These are phyloP conservation scores for Flueggea neowawraea DNA, from an alignment of 441 rosid genomes.

Conservation along the genomic window DNA sequence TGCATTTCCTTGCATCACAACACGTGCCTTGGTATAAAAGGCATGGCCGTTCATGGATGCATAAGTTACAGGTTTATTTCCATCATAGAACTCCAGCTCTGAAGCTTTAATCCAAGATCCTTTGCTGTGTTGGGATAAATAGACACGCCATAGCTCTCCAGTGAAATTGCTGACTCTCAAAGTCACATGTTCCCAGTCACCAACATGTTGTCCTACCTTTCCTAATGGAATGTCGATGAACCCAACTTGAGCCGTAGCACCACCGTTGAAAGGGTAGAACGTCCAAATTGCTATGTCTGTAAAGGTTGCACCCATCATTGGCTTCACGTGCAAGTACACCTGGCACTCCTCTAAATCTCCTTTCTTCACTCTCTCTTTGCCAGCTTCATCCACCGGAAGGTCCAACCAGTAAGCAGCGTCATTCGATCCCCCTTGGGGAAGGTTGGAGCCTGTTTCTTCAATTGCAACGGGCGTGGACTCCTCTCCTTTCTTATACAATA, in stretches of 20 bases:
- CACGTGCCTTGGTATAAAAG: conserved; percentile 55
- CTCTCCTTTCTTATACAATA: conserved; percentile 56
- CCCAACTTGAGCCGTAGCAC: conserved; percentile 65
- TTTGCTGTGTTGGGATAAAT: conserved; percentile 58
- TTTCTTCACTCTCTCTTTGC: conserved; percentile 53
- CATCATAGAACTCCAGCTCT: conserved; percentile 50
- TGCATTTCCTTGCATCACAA: conserved; percentile 57
- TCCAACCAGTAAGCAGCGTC: conserved; percentile 81
- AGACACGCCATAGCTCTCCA: conserved; percentile 50
- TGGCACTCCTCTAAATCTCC: conserved; percentile 47
- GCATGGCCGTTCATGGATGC: conserved; percentile 87
- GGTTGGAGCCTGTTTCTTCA: conserved; percentile 59
- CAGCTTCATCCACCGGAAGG: conserved; percentile 50
- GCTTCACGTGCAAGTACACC: conserved; percentile 70
- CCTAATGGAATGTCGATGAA: conserved; percentile 47
- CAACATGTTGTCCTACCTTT: conserved; percentile 77
- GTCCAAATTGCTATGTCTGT: conserved; percentile 74
- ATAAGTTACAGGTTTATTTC: conserved; percentile 51
- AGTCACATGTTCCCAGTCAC: conserved; percentile 92
- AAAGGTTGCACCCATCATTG: conserved; percentile 74
- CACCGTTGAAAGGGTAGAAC: conserved; percentile 85
- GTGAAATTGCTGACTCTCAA: conserved; percentile 71
- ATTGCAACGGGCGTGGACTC: conserved; percentile 54
- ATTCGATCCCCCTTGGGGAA: conserved; percentile 72
- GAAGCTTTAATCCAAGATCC: conserved; percentile 61